A percentile compares a stretch with the other conserved stretches of the same genome.
These are phyloP conservation scores for Beverwykella pulmonaria DNA, from an alignment of 495 filamentous ascomycete species.

Conservation along the genomic window DNA sequence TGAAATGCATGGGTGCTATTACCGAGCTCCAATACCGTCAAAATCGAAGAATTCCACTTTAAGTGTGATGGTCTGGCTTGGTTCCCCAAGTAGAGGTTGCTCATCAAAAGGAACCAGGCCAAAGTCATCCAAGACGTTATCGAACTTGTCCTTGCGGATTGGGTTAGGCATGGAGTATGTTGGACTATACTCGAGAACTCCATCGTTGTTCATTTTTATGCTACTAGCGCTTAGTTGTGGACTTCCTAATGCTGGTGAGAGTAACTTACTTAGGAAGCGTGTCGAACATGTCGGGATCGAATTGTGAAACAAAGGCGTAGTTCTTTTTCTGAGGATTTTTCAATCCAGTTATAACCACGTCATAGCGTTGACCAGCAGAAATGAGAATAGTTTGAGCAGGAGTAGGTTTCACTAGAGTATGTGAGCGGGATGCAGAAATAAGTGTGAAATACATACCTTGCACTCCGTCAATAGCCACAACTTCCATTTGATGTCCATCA, in stretches of 20 bases:
- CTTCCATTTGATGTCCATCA: conserved; percentile 27
- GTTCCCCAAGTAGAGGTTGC: conserved; percentile 1
- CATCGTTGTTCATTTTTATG: conserved; percentile 13
- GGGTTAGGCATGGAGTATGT: not conserved
- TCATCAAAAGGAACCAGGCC: conserved; percentile 26
- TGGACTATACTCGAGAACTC: conserved; percentile 6
- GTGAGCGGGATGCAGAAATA: not conserved
- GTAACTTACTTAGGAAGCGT: conserved; percentile 5
- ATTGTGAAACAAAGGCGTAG: conserved; percentile 12
- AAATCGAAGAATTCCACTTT: conserved; percentile 7
- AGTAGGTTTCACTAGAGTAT: not conserved
- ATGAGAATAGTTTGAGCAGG: conserved; percentile 19
- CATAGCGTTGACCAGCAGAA: conserved; percentile 32
- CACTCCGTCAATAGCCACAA: conserved; percentile 31
- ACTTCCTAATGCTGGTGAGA: not conserved
- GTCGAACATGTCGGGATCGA: conserved; percentile 23
- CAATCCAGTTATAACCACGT: conserved; percentile 16
- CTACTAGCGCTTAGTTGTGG: not conserved
- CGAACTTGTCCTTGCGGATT: not conserved
- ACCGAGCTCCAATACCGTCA: conserved; percentile 4
- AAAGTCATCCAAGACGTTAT: conserved; percentile 31
- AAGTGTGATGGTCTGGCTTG: conserved; percentile 6
- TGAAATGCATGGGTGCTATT: not conserved
- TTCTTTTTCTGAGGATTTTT: conserved; percentile 12
- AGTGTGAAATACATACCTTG: not conserved